Base-by-base conservation (phyloP, 345 rosid genomes). In the Mangifera indica region DNA sequence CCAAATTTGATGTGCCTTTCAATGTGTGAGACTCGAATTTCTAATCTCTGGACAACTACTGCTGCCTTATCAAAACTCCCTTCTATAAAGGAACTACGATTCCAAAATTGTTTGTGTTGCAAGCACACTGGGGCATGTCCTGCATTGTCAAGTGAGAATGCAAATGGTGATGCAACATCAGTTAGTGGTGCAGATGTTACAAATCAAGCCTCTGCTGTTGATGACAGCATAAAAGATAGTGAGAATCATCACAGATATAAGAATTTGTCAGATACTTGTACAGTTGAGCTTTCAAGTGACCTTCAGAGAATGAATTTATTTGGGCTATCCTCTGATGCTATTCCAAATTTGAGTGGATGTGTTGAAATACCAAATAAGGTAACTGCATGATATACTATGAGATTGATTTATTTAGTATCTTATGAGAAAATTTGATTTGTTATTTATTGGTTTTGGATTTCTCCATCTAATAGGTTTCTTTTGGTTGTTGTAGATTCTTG, bases 21-120 rank as follows among this genome's bases (percentile, higher is more conserved):
- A 26, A 79, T 87, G 85, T 87, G 91, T 12, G 90, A 79, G 81
- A 83, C 88, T 26, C 76, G 88, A 74, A 81, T 87, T 58, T 66
- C 81, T 58, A 82, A 87, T 81, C 84, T 87, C 24, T 84, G 90
- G 90, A 84, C 75, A 15, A 75, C 88, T 4, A 62, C 78, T 12
- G 81, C 87, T 64, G 82, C 78, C 24, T 66, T 86, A 21, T 81
- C 76, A 18, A 84, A 82, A 66, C 82, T 86, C 60, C 81, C 86
- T 60, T 86, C 84, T 64, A 67, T 86, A 61, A 45, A 59, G 48
- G 86, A 86, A 76, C 71, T 86, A 58, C 73, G 86, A 24, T 86
- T 84, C 77, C 90, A 86, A 66, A 84, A 79, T 67, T 84, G 86
- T 64, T 74, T 81, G 70, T 82, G 84, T 74, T 86, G 90, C 76